phyloP scores from a whole-genome alignment of 108 stramenopile species.

The Cylindrotheca closterium region DNA sequence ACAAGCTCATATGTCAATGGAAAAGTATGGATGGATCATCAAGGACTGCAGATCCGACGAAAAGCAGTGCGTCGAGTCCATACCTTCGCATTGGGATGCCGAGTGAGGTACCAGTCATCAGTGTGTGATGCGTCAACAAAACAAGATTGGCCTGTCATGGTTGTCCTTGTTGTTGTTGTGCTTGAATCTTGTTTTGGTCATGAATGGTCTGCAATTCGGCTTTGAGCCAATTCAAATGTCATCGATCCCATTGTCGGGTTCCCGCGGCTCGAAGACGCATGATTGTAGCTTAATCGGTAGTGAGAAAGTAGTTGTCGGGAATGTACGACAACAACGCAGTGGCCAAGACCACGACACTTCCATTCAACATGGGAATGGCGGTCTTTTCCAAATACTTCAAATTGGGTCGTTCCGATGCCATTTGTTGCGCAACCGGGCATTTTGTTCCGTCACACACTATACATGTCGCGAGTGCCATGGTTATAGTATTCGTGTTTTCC shows the following conservation, averaged over 20 bases:
- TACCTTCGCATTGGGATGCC: slow-evolving; percentile 4
- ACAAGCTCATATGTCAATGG: slow-evolving; percentile 2
- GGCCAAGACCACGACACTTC: background rate
- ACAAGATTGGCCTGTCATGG: too few species aligned
- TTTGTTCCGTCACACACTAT: background rate
- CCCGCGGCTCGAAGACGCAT: background rate
- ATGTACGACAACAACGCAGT: background rate
- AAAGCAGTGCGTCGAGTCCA: slow-evolving; percentile 1
- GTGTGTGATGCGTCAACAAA: slow-evolving; percentile 15
- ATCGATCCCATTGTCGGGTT: background rate
- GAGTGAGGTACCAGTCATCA: slow-evolving; percentile 4
- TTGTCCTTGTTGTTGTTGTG: too few species aligned
- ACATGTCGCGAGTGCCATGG: background rate
- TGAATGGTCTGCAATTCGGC: background rate
- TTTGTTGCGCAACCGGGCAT: background rate
- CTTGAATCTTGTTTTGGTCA: background rate
- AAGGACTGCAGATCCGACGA: background rate
- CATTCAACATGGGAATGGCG: background rate
- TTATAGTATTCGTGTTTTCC: slow-evolving; percentile 24
- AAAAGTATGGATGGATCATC: background rate
- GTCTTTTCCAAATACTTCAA: background rate
- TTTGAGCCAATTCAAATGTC: background rate
- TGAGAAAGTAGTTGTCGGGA: background rate
- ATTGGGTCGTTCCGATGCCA: background rate
- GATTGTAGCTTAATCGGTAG: slow-evolving; percentile 9